Evolutionary conservation across 1,139 yeast species (phyloP), one percentile per base, ranked within the genome.

Genomic region (Oligophagozyma castellii): DNA sequence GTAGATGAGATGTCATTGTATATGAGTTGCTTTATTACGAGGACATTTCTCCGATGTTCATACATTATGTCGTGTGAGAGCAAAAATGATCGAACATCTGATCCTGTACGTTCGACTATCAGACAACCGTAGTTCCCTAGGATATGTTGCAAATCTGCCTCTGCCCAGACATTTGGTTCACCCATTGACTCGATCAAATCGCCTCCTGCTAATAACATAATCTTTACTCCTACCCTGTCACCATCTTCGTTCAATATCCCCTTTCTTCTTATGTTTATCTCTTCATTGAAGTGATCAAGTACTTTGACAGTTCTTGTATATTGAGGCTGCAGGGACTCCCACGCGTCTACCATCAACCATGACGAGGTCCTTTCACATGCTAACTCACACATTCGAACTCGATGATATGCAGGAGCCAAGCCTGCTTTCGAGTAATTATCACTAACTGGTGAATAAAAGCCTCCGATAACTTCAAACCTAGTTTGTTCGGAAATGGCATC

Each of bases 111-210:
- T 61, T 89, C 98, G 13, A 89, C 95, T 33, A 92, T 89, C 40
- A 89, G 61, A 56, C 98, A 89, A 2, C 98, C 98, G 53, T 89
- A 89, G 38, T 80, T 74, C 16, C 98, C 98, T 39, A 89, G 65
- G 31, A 89, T 92, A 54, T 89, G 98, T 50, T 86, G 94, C 46
- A 89, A 64, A 55, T 89, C 99, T 35, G 70, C 78, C 51, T 86
- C 96, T 1, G 93, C 95, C 99, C 99, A 89, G 21, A 89, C 98
- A 48, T 86, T 92, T 18, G 96, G 96, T 55, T 89, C 98, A n/a
- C 98, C 98, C 96, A 92, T 89, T 29, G 93, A 76, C 55, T 89
- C 98, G 34, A 89, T 89, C 44, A 92, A 65, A 56, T 89, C 98
- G 22, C 98, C 98, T 29, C 99, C 99, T 1, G 98, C 98, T 23